A percentile compares a stretch with the other conserved stretches of the same genome.
Evolutionary conservation across 2,329 filamentous ascomycete genomes (phyloP).

Genomic region (Colletotrichum euphorbiae): DNA sequence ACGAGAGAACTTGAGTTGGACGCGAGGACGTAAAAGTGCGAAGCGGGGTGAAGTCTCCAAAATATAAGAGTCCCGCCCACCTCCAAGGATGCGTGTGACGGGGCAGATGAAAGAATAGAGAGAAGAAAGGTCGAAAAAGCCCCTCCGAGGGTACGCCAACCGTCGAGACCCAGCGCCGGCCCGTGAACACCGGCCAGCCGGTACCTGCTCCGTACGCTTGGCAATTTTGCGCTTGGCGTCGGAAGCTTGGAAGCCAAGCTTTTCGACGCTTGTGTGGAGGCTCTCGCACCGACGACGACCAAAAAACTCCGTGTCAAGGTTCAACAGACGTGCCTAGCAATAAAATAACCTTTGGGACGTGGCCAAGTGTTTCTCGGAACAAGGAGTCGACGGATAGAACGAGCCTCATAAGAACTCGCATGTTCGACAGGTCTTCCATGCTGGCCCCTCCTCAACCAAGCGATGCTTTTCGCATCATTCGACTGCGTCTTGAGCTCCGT

Average conservation of each 20-base stretch:
- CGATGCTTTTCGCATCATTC: no score
- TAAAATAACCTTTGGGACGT: not conserved
- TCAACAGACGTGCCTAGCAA: not conserved
- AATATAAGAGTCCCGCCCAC: not conserved
- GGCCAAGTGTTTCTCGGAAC: not conserved
- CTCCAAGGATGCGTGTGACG: not conserved
- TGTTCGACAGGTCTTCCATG: no score
- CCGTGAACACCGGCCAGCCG: conserved; percentile 13
- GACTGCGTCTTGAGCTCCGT: no score
- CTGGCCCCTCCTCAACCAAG: no score
- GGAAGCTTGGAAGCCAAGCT: not conserved
- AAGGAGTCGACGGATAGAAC: not conserved
- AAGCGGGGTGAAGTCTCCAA: not conserved
- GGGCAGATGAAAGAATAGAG: not conserved
- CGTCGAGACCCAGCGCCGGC: conserved; percentile 3
- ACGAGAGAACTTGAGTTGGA: no score
- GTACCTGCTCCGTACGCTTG: conserved; percentile 8
- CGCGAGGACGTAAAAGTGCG: no score
- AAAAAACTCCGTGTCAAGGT: not conserved
- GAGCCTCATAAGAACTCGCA: no score
- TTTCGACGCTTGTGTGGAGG: no score
- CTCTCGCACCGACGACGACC: not conserved
- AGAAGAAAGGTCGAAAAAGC: not conserved
- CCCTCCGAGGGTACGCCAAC: not conserved
- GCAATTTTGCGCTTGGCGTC: conserved; percentile 6